A percentile compares a stretch with the other conserved stretches of the same genome.
These are phyloP conservation scores for Rhynchospora breviuscula DNA, from an alignment of 176 grass and related monocot species.

Conservation along the genomic window DNA sequence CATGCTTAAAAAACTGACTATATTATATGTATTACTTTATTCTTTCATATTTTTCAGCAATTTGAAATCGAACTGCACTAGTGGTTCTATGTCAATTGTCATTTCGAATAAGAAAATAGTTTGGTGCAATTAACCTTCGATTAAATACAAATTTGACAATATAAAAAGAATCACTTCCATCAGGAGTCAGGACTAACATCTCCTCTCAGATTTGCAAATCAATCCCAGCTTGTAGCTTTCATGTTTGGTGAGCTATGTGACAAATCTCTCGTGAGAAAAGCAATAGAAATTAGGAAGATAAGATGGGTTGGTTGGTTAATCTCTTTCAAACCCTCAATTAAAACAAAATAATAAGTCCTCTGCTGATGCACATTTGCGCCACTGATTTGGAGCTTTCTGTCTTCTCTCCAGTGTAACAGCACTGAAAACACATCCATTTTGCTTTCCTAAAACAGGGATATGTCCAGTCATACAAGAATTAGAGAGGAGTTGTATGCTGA, in stretches of 20 bases:
- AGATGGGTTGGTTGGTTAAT: conserved; percentile 62
- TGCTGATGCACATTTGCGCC: conserved; percentile 23
- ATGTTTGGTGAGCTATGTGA: conserved; percentile 42
- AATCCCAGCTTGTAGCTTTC: conserved; percentile 20
- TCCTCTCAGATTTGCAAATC: not conserved
- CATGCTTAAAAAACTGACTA: no score
- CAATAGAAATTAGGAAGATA: conserved; percentile 32
- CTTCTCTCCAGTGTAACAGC: conserved; percentile 27
- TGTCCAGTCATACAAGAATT: conserved; percentile 9
- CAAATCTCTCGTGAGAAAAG: conserved; percentile 23
- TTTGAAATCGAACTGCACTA: no score
- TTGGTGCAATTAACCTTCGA: not conserved
- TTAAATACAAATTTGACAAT: not conserved
- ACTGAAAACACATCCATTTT: not conserved
- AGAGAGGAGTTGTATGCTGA: conserved; percentile 6
- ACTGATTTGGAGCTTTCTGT: conserved; percentile 1
- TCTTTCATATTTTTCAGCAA: no score
- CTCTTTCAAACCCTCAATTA: conserved; percentile 51
- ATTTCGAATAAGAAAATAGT: not conserved
- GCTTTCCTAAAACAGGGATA: not conserved
- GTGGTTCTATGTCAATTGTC: not conserved
- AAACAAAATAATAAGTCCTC: not conserved
- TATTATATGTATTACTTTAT: no score
- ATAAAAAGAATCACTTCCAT: not conserved
- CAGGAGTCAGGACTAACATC: not conserved